Conservation (phyloP, 441 rosid species). For the Adansonia grandidieri region DNA sequence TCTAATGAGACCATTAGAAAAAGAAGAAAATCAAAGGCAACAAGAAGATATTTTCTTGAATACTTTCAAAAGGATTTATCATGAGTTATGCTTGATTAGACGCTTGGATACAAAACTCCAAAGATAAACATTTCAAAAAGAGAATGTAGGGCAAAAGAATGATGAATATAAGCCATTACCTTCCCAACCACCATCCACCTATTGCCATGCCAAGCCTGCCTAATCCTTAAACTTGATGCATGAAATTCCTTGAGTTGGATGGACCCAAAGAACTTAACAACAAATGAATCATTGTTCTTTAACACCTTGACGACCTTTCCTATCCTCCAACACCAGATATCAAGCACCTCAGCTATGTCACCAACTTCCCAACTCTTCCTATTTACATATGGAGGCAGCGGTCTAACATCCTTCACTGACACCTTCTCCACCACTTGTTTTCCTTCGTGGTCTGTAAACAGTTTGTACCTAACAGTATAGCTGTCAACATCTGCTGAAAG, state of each 20-base stretch:
- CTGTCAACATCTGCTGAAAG: conserved; percentile 34
- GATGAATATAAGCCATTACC: conserved; percentile 33
- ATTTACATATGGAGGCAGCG: conserved; percentile 33
- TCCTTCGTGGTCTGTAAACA: conserved; percentile 25
- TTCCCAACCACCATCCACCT: conserved; percentile 39
- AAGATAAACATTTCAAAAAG: conserved; percentile 6
- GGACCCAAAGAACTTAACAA: conserved; percentile 43
- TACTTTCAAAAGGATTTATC: not conserved
- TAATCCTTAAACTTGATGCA: conserved; percentile 38
- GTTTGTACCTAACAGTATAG: conserved; percentile 35
- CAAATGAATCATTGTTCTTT: conserved; percentile 32
- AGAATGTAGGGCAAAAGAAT: conserved; percentile 18
- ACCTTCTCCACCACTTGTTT: conserved; percentile 35
- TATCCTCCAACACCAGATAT: conserved; percentile 41
- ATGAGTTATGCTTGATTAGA: not conserved
- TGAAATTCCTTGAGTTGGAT: conserved; percentile 43
- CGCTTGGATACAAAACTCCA: not conserved
- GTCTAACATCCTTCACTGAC: conserved; percentile 37
- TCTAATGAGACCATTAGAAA: not conserved
- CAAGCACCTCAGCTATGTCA: conserved; percentile 46
- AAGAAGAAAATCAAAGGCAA: conserved; percentile 3
- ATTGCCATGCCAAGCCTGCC: conserved; percentile 40
- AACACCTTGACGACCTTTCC: conserved; percentile 43
- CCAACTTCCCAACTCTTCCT: conserved; percentile 44
- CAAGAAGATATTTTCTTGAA: not conserved